Evolutionary conservation across 1,284 basidiomycete genomes (phyloP).

Genomic region (Ganoderma boninense): DNA sequence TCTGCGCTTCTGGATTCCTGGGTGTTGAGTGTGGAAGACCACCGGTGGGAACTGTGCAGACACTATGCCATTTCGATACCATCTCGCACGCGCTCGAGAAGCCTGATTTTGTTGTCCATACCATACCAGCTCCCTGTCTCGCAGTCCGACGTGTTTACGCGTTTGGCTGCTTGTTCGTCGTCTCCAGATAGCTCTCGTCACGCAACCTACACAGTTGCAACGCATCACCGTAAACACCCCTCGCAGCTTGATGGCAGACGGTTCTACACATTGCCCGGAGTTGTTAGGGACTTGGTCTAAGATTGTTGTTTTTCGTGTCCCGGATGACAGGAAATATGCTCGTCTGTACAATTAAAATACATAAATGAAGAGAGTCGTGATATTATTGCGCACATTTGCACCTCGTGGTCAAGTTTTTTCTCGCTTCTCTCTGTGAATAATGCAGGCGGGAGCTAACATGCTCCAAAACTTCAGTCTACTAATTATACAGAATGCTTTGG

Average conservation of each 20-base stretch:
- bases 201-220: too few species aligned
- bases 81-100: background rate
- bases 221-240: background rate
- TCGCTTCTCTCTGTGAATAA: background rate
- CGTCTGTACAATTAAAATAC: too few species aligned
- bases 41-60: background rate
- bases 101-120: background rate
- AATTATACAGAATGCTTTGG: slow-evolving; percentile 14
- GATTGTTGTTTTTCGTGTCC: background rate
- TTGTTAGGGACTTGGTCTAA: background rate
- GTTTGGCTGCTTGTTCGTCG: background rate
- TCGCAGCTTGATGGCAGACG: background rate
- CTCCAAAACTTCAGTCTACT: slow-evolving; percentile 11
- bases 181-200: background rate
- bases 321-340: too few species aligned
- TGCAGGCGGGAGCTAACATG: background rate
- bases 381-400: background rate
- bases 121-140: background rate
- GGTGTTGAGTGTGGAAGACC: background rate
- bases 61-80: background rate
- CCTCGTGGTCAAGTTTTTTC: background rate
- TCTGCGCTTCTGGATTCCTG: background rate
- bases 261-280: background rate
- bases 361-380: background rate
- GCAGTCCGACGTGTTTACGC: background rate